Percentiles rank a stretch among this genome's conserved stretches.
These are phyloP conservation scores for Alternaria brassicicola DNA, from an alignment of 2,329 filamentous ascomycete species.

Conservation along the genomic window DNA sequence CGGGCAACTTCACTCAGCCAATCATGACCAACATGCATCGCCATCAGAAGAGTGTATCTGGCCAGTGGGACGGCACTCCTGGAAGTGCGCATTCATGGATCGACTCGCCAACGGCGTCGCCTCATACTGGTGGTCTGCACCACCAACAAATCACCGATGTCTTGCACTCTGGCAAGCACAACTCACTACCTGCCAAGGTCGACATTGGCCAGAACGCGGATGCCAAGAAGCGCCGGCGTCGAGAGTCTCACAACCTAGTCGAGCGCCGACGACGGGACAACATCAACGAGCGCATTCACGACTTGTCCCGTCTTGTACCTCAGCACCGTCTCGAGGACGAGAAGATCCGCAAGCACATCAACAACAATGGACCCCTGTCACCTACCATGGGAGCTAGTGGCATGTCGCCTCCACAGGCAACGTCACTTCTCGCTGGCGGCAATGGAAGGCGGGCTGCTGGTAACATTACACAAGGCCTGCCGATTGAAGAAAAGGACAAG, in stretches of 20 bases:
- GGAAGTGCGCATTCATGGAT: slow-evolving; percentile 84
- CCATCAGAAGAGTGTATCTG: slow-evolving; percentile 84
- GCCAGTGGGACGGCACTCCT: slow-evolving; percentile 87
- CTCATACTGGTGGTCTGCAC: slow-evolving; percentile 69
- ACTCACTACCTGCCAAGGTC: slow-evolving; percentile 89
- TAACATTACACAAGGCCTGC: slow-evolving; percentile 90
- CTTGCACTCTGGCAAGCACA: slow-evolving; percentile 79
- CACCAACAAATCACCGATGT: slow-evolving; percentile 86
- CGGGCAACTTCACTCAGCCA: slow-evolving; percentile 76
- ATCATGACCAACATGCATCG: slow-evolving; percentile 71
- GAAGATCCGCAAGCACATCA: slow-evolving; percentile 92
- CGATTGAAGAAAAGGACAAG: slow-evolving; percentile 96
- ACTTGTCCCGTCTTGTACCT: slow-evolving; percentile 91
- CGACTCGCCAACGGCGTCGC: slow-evolving; percentile 88
- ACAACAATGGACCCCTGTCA: slow-evolving; percentile 88
- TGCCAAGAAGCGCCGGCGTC: slow-evolving; percentile 86
- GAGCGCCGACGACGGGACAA: slow-evolving; percentile 95
- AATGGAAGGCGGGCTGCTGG: slow-evolving; percentile 80
- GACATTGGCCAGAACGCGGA: slow-evolving; percentile 76
- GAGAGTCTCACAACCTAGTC: slow-evolving; percentile 95
- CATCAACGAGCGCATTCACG: slow-evolving; percentile 98
- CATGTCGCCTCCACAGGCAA: slow-evolving; percentile 75
- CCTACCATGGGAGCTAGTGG: slow-evolving; percentile 76
- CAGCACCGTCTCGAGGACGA: slow-evolving; percentile 93
- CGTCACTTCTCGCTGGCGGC: slow-evolving; percentile 84